Base-by-base conservation (phyloP, 768 basidiomycete species). In the Lactifluus piperatus region DNA sequence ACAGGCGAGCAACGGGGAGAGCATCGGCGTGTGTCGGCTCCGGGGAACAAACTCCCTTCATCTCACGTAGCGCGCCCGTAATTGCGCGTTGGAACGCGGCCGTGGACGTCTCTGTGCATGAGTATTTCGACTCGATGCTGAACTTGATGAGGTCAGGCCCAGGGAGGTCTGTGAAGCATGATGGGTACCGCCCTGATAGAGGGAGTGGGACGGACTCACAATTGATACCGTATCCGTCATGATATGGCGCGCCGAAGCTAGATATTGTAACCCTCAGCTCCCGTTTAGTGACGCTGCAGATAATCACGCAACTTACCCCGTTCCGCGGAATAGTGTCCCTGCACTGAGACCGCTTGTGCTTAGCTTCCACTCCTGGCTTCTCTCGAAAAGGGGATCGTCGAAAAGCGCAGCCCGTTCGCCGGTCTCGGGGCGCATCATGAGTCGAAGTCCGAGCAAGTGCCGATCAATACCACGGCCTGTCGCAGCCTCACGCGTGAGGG, bases 141-240 rank as follows among this genome's bases (percentile, higher is more conserved):
- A 97, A 94, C 71, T 93, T 94, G 68, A 98, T 77, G 57, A 84
- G 76, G 44, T 84, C 73, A 14, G 85, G 82, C 14, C 85, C 91
- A 57, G 88, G 81, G 58, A 95, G 80, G 71, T 97, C 94, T 95
- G 65, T 24, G 50, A 18, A 30, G 32, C 10, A 16, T 20, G 24
- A 47, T 46, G 53, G 30, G 24, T 16, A 27, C 9, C 22, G 30
- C 22, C 2, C 41, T 9, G 48, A 49, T 14, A 16, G 29, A 60
- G 48, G 27, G 44, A 36, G 24, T 20, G 22, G 43, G 11, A 39
- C 4, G 41, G 22, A 77, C 88, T 66, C 68, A 93, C 93, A 97
- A 69, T 91, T 95, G 65, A 97, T 87, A 1, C 94, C 94, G 75
- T 94, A 95, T 9, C 94, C 94, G 74, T 94, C 86, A 41, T 81